phyloP scores from a whole-genome alignment of 306 rosid species.

The Dalbergia cochinchinensis region DNA sequence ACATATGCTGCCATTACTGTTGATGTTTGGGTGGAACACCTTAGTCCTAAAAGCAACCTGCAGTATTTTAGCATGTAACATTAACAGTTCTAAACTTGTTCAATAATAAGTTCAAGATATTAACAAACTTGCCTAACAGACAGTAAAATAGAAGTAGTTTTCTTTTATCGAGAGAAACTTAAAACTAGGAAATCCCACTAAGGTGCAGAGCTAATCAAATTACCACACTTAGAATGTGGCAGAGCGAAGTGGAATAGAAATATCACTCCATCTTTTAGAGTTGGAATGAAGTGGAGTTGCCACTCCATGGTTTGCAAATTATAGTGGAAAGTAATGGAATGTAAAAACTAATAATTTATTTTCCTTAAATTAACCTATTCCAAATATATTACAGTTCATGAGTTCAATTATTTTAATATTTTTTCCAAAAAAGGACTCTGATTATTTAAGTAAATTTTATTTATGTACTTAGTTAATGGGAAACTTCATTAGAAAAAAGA shows the following conservation, averaged over 20 bases:
- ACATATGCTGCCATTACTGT: slow-evolving; percentile 90
- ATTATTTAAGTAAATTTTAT: no score
- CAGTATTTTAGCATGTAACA: slow-evolving; percentile 32
- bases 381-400: no score
- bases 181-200: neutral
- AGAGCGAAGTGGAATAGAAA: neutral
- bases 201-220: neutral
- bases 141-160: neutral
- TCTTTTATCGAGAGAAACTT: neutral
- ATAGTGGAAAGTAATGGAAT: no score
- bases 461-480: no score
- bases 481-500: no score
- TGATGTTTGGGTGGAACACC: slow-evolving; percentile 94
- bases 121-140: neutral
- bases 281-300: no score
- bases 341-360: no score
- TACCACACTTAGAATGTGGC: neutral
- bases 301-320: no score
- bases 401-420: no score
- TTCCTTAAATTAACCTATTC: no score
- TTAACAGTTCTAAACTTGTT: slow-evolving; percentile 1
- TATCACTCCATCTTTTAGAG: no score
- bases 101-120: neutral
- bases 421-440: no score
- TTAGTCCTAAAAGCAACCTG: slow-evolving; percentile 98